Evolutionary conservation across 2,329 filamentous ascomycete species (phyloP), one percentile per base, ranked within the genome.

Genomic region (Phialemonium atrogriseum): DNA sequence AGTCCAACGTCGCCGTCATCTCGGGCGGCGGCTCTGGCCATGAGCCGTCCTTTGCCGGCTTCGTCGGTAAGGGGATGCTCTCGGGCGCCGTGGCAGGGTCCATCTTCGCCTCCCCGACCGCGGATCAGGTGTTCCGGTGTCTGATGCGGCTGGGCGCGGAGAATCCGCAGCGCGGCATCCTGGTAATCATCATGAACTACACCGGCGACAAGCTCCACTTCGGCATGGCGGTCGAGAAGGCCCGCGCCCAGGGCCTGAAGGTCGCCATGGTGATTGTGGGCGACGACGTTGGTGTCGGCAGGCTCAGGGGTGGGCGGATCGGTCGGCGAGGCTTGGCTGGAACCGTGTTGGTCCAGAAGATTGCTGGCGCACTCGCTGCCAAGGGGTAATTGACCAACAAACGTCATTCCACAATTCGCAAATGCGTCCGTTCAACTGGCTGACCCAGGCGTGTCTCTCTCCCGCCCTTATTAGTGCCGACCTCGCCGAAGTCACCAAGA

Each of bases 181-280:
- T 95, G 23, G 82, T 94, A 11, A 80, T 87, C 5, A 83, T 94
- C 18, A 94, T 94, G 84, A 95, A 94, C 56, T 93, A 94, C 57
- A 94, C 86, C 1, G 84, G 83, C 21, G 84, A 88, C 54, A 75
- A 94, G 32, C 69, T 95, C 44, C 93, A 94, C 60, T 95, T 95
- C 51, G 87, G 87, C 33, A 80, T 95, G 72, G 88, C 81, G 1
- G 84, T 89, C 8, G 88, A 95, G 57, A 94, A 94, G 63, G 87
- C 87, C 11, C 80, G 82, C 37, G 86, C 86, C 2, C 73, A 76
- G 0, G 88, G 85, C 0, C 58, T 86, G 16, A 60, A 77, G n/a
- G 83, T 84, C 1, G 84, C 93, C 52, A 94, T 95, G 81, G 77
- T 93, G 8, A 82, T 94, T 8, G 85, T 95, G 7, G 86, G 80